Evolutionary conservation across 768 basidiomycete genomes (phyloP).

Genomic region (Pleurotus giganteus): DNA sequence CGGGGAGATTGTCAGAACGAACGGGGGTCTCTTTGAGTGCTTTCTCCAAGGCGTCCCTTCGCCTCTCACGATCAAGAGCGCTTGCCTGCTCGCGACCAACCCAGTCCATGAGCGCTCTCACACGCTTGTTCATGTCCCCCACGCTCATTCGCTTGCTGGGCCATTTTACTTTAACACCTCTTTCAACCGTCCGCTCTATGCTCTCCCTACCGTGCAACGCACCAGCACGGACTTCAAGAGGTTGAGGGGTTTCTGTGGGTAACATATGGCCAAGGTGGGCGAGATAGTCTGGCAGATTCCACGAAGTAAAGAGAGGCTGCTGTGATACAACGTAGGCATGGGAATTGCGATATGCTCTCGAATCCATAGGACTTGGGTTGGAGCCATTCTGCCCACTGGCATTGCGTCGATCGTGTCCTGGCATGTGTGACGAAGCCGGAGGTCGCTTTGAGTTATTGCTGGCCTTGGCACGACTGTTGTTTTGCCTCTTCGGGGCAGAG

Average conservation of each 20-base stretch:
- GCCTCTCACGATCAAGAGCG: conserved; percentile 66
- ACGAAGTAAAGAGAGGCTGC: conserved; percentile 77
- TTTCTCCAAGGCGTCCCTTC: conserved; percentile 65
- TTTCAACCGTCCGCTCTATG: conserved; percentile 61
- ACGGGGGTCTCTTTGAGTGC: conserved; percentile 38
- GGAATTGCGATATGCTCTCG: conserved; percentile 73
- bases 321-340: conserved; percentile 80
- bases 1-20: conserved; percentile 1
- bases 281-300: conserved; percentile 93
- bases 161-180: conserved; percentile 89
- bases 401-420: conserved; percentile 47
- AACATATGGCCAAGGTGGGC: conserved; percentile 83
- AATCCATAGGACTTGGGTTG: conserved; percentile 41
- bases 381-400: conserved; percentile 28
- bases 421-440: conserved; percentile 27
- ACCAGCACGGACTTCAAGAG: conserved; percentile 62
- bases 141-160: conserved; percentile 93
- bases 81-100: conserved; percentile 86
- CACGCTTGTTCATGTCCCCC: conserved; percentile 97
- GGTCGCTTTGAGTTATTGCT: conserved; percentile 38
- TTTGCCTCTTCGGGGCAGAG: conserved; percentile 33
- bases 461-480: conserved; percentile 38
- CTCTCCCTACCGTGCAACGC: conserved; percentile 37
- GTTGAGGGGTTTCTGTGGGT: conserved; percentile 71
- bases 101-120: conserved; percentile 87